These are phyloP conservation scores for Pythium aphanidermatum DNA, from an alignment of 352 stramenopile species.

Conservation along the genomic window DNA sequence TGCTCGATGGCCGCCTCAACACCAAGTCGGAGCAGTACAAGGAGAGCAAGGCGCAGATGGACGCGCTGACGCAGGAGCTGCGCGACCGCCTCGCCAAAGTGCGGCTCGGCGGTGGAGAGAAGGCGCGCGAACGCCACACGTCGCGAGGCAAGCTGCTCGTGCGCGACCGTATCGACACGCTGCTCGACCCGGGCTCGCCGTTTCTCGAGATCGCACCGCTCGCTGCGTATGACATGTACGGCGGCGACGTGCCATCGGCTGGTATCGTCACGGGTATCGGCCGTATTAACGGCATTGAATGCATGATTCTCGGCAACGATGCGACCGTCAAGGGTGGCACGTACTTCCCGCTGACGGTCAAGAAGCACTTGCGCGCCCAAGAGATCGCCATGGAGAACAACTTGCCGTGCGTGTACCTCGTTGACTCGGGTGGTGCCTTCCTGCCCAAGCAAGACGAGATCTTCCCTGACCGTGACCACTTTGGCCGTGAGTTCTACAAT, in stretches of 20 bases:
- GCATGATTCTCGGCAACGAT: constrained; percentile 98
- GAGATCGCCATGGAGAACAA: constrained; percentile 96
- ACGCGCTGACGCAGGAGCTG: constrained; percentile 41
- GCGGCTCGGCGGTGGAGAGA: constrained; percentile 58
- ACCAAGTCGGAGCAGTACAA: constrained; percentile 52
- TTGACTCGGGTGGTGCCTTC: constrained; percentile 94
- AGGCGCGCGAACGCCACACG: constrained; percentile 65
- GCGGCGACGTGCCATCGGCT: constrained; percentile 66
- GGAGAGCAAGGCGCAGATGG: constrained; percentile 54
- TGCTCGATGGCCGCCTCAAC: constrained; percentile 59
- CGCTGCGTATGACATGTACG: constrained; percentile 85
- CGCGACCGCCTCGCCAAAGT: constrained; percentile 31
- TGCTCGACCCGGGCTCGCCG: constrained; percentile 93
- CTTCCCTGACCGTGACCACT: constrained; percentile 96
- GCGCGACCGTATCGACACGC: constrained; percentile 91
- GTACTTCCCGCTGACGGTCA: constrained; percentile 98
- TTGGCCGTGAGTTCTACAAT: constrained; percentile 99
- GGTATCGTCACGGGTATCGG: constrained; percentile 91
- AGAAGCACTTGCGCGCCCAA: constrained; percentile 94
- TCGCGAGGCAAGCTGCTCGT: constrained; percentile 74
- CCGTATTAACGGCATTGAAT: constrained; percentile 80
- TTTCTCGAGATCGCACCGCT: constrained; percentile 95
- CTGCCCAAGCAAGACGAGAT: constrained; percentile 95
- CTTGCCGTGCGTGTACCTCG: constrained; percentile 97
- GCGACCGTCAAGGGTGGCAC: constrained; percentile 98